Evolutionary conservation across 441 rosid genomes (phyloP).

Genomic region (Lepidium campestre): DNA sequence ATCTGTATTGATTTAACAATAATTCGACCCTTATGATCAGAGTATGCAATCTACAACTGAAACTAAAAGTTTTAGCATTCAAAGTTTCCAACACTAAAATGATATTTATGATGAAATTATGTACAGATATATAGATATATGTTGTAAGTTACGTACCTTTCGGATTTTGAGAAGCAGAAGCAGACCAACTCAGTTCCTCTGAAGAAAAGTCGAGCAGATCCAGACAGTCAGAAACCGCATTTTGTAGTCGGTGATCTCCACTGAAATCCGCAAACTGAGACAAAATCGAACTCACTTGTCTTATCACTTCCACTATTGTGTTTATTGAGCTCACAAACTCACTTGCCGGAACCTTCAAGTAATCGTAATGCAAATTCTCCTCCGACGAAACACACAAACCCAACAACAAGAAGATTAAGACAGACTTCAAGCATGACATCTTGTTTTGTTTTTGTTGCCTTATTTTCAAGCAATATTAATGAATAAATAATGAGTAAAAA

Average conservation of each 20-base stretch:
- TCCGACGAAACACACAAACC: slow-evolving; percentile 19
- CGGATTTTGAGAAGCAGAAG: slow-evolving; percentile 70
- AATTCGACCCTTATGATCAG: background rate
- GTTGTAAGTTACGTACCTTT: slow-evolving; percentile 31
- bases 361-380: slow-evolving; percentile 19
- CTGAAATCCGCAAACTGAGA: slow-evolving; percentile 40
- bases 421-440: slow-evolving; percentile 16
- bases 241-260: slow-evolving; percentile 50
- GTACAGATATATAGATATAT: background rate
- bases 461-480: background rate
- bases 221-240: slow-evolving; percentile 67
- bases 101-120: background rate
- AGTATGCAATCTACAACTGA: background rate
- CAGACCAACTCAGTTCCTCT: slow-evolving; percentile 64
- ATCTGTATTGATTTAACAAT: background rate
- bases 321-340: slow-evolving; percentile 48
- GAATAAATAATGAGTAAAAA: background rate
- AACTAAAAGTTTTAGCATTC: background rate
- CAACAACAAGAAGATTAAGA: slow-evolving; percentile 21
- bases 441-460: background rate
- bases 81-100: background rate
- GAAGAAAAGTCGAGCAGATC: slow-evolving; percentile 74
- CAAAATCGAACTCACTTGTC: slow-evolving; percentile 38
- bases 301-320: slow-evolving; percentile 35
- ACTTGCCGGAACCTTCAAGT: slow-evolving; percentile 44